Evolutionary conservation across 169 alveolate genomes (phyloP).

Genomic region (Eimeria maxima): DNA sequence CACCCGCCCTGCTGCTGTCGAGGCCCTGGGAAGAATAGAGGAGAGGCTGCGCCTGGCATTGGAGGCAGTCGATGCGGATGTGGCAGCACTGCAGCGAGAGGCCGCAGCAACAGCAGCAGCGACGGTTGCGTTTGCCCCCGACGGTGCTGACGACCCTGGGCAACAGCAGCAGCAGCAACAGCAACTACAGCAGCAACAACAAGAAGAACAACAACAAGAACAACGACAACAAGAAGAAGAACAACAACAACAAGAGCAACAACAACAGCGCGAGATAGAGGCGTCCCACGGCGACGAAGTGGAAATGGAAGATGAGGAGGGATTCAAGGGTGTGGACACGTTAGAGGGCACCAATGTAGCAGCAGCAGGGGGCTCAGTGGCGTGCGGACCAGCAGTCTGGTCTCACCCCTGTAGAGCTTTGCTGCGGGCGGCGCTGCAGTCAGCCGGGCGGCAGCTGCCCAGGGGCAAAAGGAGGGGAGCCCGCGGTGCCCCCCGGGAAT

Average conservation of each 20-base stretch:
- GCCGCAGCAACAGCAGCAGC: constrained; percentile 80
- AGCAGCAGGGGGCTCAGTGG: constrained; percentile 42
- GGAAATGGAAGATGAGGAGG: constrained; percentile 45
- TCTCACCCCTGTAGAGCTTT: constrained; percentile 42
- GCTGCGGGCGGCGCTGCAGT: constrained; percentile 76
- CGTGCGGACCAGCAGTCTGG: constrained; percentile 27
- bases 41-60: constrained; percentile 40
- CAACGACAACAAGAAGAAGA: no score
- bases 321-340: constrained; percentile 33
- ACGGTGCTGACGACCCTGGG: background rate
- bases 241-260: no score
- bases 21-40: constrained; percentile 7
- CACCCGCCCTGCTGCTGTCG: background rate
- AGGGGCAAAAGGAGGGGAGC: constrained; percentile 56
- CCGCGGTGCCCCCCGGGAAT: constrained; percentile 61
- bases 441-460: constrained; percentile 63
- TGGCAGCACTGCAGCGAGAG: constrained; percentile 70
- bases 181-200: constrained; percentile 38
- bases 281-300: constrained; percentile 57
- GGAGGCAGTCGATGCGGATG: constrained; percentile 67
- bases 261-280: constrained; percentile 51
- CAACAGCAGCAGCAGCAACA: constrained; percentile 50
- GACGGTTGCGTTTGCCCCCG: constrained; percentile 11
- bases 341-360: constrained; percentile 21
- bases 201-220: no score